Evolutionary conservation across 257 asterid species (phyloP).

Genomic region (Nyctanthes arbortristis): DNA sequence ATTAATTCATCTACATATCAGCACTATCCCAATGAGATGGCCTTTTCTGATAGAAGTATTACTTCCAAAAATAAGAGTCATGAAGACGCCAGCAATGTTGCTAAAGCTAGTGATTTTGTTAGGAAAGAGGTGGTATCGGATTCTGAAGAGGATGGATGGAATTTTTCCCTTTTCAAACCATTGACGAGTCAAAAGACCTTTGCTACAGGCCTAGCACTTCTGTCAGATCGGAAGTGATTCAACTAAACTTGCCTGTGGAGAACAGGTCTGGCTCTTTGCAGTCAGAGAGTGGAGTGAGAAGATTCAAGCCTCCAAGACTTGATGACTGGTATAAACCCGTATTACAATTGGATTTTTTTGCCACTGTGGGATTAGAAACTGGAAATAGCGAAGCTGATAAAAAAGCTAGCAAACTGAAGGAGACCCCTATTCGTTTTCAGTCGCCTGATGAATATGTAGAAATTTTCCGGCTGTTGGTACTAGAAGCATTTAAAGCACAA

Average conservation of each 20-base stretch:
- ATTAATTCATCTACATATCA: conserved; percentile 33
- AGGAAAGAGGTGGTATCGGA: conserved; percentile 43
- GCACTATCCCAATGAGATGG: conserved; percentile 34
- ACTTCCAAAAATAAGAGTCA: conserved; percentile 36
- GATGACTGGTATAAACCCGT: conserved; percentile 90
- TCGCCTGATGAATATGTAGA: conserved; percentile 82
- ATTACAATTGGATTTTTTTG: conserved; percentile 74
- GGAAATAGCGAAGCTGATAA: conserved; percentile 44
- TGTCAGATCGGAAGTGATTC: conserved; percentile 88
- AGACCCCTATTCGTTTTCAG: conserved; percentile 77
- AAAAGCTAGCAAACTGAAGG: conserved; percentile 61
- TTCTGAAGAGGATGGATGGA: conserved; percentile 59
- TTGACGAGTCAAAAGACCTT: conserved; percentile 48
- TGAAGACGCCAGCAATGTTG: conserved; percentile 34
- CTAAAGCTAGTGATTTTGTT: conserved; percentile 33
- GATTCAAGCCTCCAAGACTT: conserved; percentile 81
- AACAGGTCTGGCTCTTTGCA: conserved; percentile 52
- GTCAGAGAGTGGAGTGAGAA: conserved; percentile 51
- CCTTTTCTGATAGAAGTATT: conserved; percentile 29
- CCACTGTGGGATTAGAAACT: conserved; percentile 69
- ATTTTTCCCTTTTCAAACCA: conserved; percentile 68
- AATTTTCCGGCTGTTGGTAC: conserved; percentile 79
- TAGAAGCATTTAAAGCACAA: conserved; percentile 97
- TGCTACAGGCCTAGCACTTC: conserved; percentile 40
- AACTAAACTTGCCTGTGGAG: conserved; percentile 59